phyloP scores from a whole-genome alignment of 495 filamentous ascomycete genomes.

The Chaetomium tenue region DNA sequence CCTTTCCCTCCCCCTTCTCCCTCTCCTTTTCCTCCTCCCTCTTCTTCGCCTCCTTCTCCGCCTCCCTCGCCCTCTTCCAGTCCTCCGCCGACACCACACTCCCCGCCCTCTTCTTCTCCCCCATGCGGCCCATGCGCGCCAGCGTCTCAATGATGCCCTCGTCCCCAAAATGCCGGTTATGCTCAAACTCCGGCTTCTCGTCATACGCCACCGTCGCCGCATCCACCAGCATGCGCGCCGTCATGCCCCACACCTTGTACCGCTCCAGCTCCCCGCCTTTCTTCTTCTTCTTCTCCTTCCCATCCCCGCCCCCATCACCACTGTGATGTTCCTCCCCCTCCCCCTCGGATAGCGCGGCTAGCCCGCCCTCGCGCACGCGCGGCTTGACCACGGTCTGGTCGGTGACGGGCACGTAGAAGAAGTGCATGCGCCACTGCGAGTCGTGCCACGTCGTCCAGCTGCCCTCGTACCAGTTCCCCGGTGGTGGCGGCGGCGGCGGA shows the following conservation, averaged over 20 bases:
- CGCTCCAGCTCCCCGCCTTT: slow-evolving; percentile 41
- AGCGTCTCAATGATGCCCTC: slow-evolving; percentile 68
- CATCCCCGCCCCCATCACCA: slow-evolving; percentile 22
- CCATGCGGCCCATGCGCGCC: slow-evolving; percentile 59
- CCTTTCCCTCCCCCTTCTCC: slow-evolving; percentile 11
- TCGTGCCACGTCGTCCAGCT: slow-evolving; percentile 66
- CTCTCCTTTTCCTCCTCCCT: slow-evolving; percentile 27
- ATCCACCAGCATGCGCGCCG: slow-evolving; percentile 82
- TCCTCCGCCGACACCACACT: slow-evolving; percentile 59
- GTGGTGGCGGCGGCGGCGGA: slow-evolving; percentile 42
- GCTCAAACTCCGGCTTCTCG: slow-evolving; percentile 77
- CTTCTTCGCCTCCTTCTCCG: slow-evolving; percentile 35
- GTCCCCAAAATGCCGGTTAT: slow-evolving; percentile 77
- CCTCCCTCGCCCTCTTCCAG: slow-evolving; percentile 50
- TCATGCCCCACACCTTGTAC: slow-evolving; percentile 90
- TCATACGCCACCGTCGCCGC: slow-evolving; percentile 79
- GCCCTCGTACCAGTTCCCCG: slow-evolving; percentile 66
- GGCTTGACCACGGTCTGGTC: slow-evolving; percentile 61
- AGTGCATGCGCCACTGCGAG: slow-evolving; percentile 72
- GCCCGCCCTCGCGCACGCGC: slow-evolving; percentile 34
- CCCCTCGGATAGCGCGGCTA: slow-evolving; percentile 33
- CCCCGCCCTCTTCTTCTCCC: slow-evolving; percentile 52
- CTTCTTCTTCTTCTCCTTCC: slow-evolving; percentile 26
- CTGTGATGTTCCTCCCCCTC: slow-evolving; percentile 19
- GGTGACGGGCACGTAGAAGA: slow-evolving; percentile 77